Conservation (phyloP, 2,329 filamentous ascomycete genomes). For the Emergomyces pasteurianus region DNA sequence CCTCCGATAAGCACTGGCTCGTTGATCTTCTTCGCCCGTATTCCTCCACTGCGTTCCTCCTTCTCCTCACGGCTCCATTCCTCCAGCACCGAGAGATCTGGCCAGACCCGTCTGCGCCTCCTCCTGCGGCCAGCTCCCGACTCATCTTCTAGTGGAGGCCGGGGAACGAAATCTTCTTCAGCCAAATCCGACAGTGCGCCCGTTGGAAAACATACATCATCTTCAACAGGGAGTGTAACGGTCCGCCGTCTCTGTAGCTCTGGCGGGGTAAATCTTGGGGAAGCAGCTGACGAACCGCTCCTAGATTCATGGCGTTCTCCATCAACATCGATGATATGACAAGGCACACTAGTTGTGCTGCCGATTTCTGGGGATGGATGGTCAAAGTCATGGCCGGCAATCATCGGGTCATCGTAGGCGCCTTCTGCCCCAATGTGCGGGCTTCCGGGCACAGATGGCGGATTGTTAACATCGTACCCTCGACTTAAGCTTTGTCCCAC, state of each 20-base stretch:
- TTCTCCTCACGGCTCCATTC: constrained; percentile 89
- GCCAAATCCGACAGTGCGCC: constrained; percentile 67
- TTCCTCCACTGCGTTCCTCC: constrained; percentile 69
- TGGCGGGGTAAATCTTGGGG: constrained; percentile 26
- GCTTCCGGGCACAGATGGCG: constrained; percentile 49
- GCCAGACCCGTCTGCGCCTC: constrained; percentile 65
- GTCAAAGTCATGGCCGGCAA: constrained; percentile 30
- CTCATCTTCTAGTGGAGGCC: constrained; percentile 33
- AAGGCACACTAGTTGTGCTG: constrained; percentile 11
- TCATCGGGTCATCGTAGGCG: constrained; percentile 43
- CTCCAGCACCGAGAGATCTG: constrained; percentile 70
- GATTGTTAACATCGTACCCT: constrained; percentile 54
- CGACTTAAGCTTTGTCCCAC: constrained; percentile 11
- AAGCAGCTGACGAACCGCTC: constrained; percentile 25
- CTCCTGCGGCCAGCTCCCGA: constrained; percentile 34
- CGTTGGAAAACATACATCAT: constrained; percentile 86
- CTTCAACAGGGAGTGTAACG: constrained; percentile 55
- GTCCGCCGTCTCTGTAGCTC: constrained; percentile 42
- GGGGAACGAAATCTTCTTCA: constrained; percentile 56
- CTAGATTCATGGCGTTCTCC: constrained; percentile 13
- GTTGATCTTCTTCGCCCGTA: constrained; percentile 79
- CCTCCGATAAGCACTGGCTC: constrained; percentile 90
- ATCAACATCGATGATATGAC: constrained; percentile 36
- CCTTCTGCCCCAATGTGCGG: constrained; percentile 43
- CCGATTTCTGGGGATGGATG: constrained; percentile 25